Conservation (phyloP, 306 rosid species). For the Ziziphus jujuba region DNA sequence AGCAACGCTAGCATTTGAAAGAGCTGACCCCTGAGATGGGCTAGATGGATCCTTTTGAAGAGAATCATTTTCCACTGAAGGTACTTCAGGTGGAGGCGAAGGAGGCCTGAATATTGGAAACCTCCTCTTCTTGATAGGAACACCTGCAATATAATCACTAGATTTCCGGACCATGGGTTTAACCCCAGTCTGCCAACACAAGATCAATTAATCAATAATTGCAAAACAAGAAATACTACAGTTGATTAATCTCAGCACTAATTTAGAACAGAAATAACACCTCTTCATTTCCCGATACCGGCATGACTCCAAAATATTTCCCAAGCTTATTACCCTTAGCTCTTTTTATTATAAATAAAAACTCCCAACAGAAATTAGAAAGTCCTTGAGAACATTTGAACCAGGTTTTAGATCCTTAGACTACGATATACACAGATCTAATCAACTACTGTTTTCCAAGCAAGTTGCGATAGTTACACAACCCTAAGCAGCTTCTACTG, state of each 20-base stretch:
- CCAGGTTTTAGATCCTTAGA: conserved; percentile 8
- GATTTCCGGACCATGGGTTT: conserved; percentile 58
- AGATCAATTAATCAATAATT: conserved; percentile 69
- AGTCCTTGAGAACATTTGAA: conserved; percentile 18
- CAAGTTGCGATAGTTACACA: not conserved
- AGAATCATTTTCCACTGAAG: conserved; percentile 42
- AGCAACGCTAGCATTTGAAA: conserved; percentile 46
- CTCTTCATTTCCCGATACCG: conserved; percentile 84
- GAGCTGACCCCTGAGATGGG: conserved; percentile 48
- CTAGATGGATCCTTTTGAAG: conserved; percentile 38
- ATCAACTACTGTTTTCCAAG: conserved; percentile 16
- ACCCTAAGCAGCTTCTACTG: not conserved
- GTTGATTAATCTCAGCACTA: conserved; percentile 45
- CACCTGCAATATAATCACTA: conserved; percentile 81
- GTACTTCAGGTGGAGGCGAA: conserved; percentile 64
- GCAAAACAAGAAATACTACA: conserved; percentile 37
- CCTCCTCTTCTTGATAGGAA: conserved; percentile 96
- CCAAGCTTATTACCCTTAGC: conserved; percentile 36
- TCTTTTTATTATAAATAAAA: conserved; percentile 19
- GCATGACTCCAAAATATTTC: conserved; percentile 62
- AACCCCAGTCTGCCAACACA: conserved; percentile 84
- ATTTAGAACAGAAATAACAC: conserved; percentile 57
- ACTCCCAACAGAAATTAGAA: conserved; percentile 29
- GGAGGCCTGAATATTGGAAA: conserved; percentile 53
- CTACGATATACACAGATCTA: conserved; percentile 24